Evolutionary conservation across 768 basidiomycete species (phyloP).

Genomic region (Amanita rimosa): DNA sequence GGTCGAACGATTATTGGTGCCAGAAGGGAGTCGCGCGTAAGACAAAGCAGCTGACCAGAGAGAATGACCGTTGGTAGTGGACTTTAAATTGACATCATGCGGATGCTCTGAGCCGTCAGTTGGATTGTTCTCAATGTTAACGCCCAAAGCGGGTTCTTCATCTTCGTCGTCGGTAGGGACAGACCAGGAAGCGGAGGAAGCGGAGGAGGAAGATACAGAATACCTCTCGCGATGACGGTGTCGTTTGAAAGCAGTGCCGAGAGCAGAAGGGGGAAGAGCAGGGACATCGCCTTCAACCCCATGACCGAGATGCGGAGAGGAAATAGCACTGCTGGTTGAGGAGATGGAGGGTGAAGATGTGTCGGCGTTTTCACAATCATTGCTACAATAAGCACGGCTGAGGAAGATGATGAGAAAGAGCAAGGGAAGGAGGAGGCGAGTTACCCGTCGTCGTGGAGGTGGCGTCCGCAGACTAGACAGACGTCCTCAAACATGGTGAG

Average conservation of each 20-base stretch:
- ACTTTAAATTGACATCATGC: conserved; percentile 32
- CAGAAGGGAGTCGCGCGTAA: conserved; percentile 60
- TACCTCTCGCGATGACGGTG: conserved; percentile 35
- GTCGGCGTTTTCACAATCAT: conserved; percentile 53
- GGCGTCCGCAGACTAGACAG: conserved; percentile 63
- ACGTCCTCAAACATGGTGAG: conserved; percentile 65
- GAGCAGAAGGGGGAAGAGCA: conserved; percentile 52
- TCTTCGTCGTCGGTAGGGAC: conserved; percentile 55
- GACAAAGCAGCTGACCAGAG: conserved; percentile 37
- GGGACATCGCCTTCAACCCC: conserved; percentile 51
- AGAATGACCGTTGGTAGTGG: conserved; percentile 22
- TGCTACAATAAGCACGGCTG: conserved; percentile 62
- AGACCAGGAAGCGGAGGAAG: conserved; percentile 60
- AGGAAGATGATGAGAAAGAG: conserved; percentile 11
- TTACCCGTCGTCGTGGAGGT: conserved; percentile 52
- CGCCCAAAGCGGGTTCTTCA: conserved; percentile 26
- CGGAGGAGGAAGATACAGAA: conserved; percentile 52
- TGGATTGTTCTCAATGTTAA: conserved; percentile 21
- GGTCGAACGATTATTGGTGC: conserved; percentile 56
- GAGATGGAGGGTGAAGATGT: conserved; percentile 57
- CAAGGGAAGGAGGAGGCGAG: conserved; percentile 14
- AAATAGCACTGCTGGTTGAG: conserved; percentile 54
- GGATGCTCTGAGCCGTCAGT: conserved; percentile 26
- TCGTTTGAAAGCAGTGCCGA: conserved; percentile 41
- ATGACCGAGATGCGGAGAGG: conserved; percentile 52